Percentiles rank a stretch among this genome's conserved stretches.
phyloP scores from a whole-genome alignment of 23 red algal species.

The Gracilariopsis chorda region DNA sequence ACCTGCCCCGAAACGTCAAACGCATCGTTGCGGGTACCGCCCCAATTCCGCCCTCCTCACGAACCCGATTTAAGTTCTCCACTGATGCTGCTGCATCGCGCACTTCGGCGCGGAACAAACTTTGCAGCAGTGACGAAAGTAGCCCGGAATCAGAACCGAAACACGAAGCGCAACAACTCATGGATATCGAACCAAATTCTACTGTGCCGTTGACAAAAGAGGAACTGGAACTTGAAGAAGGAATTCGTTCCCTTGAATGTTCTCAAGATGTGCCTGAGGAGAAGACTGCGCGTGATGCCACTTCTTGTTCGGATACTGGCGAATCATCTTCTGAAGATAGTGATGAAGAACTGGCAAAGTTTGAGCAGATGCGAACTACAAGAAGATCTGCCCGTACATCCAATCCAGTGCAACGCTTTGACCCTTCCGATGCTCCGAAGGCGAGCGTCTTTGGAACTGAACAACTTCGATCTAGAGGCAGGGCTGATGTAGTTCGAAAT shows the following conservation, averaged over 20 bases:
- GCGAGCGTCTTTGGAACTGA: not conserved
- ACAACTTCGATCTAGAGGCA: not conserved
- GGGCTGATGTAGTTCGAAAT: not conserved
- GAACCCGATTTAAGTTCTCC: not conserved
- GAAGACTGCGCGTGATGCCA: not conserved
- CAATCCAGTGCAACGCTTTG: not conserved
- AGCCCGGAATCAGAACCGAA: not conserved
- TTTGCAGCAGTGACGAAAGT: too few species aligned
- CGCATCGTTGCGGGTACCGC: constrained; percentile 6
- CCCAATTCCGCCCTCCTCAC: not conserved
- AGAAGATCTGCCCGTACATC: not conserved
- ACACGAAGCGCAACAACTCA: not conserved
- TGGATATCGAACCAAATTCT: not conserved
- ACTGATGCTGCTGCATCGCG: not conserved
- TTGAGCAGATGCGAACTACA: not conserved
- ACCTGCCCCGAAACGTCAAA: not conserved
- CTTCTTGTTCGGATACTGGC: not conserved
- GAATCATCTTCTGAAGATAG: not conserved
- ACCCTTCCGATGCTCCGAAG: not conserved
- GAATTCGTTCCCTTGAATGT: not conserved
- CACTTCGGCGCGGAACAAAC: too few species aligned
- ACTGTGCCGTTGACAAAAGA: not conserved
- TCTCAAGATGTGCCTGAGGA: not conserved
- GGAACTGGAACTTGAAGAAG: not conserved
- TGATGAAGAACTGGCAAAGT: not conserved